These are phyloP conservation scores for Solanum sitiens DNA, from an alignment of 257 asterid genomes.

Conservation along the genomic window DNA sequence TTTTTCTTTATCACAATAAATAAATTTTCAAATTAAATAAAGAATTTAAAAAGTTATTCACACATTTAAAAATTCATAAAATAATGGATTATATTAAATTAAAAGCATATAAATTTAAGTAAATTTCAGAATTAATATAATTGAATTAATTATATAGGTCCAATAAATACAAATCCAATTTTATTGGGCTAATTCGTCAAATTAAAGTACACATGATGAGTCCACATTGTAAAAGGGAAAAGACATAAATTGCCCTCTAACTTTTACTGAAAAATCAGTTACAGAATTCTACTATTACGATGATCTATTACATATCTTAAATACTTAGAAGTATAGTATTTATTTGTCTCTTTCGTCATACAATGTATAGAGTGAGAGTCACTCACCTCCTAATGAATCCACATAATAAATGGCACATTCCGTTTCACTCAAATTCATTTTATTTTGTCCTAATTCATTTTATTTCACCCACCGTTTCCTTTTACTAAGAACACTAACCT, in stretches of 20 bases:
- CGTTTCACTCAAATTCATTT: neutral
- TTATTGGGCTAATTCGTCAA: neutral
- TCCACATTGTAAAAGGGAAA: neutral
- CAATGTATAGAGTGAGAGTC: neutral
- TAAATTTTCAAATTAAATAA: neutral
- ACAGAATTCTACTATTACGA: too few species aligned
- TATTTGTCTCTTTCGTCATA: neutral
- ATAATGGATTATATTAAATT: neutral
- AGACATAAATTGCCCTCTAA: neutral
- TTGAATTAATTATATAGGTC: too few species aligned
- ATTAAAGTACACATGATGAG: neutral
- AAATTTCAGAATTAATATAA: too few species aligned
- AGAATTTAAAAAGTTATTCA: neutral
- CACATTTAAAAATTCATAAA: neutral
- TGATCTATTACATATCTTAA: too few species aligned
- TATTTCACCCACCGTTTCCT: neutral
- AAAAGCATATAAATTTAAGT: too few species aligned
- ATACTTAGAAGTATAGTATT: too few species aligned
- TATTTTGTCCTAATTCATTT: neutral
- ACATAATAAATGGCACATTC: too few species aligned
- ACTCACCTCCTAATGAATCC: neutral
- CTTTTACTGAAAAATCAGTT: too few species aligned
- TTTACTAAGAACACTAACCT: neutral
- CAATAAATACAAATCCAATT: neutral
- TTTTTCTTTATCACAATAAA: neutral